Conservation (phyloP, 73 alveolate species). For the Stentor roeselii region DNA sequence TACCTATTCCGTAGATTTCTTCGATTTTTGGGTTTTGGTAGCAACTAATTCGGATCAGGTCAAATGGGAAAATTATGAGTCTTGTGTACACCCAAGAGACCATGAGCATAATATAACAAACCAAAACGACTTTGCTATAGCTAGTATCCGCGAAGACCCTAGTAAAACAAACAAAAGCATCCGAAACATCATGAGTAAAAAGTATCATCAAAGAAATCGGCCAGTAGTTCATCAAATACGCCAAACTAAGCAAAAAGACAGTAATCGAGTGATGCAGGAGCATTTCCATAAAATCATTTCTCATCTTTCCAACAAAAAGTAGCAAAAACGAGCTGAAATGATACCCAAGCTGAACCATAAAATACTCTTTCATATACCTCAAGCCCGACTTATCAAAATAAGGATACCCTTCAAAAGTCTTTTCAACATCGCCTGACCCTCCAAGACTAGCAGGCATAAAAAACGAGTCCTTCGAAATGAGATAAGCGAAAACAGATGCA, state of each 20-base stretch:
- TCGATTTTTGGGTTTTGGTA: slow-evolving; percentile 6
- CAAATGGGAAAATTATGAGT: background rate
- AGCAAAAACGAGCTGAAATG: background rate
- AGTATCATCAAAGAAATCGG: background rate
- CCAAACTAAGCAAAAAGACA: background rate
- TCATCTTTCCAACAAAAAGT: background rate
- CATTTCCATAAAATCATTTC: slow-evolving; percentile 26
- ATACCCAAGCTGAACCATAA: slow-evolving; percentile 23
- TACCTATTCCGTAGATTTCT: slow-evolving; percentile 4
- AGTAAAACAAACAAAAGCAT: background rate
- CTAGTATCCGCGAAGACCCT: slow-evolving; percentile 3
- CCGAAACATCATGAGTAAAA: slow-evolving; percentile 11
- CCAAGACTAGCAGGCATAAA: slow-evolving; percentile 17
- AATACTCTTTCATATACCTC: background rate
- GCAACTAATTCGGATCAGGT: background rate
- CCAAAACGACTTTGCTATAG: background rate
- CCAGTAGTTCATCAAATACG: slow-evolving; percentile 15
- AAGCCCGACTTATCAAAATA: background rate
- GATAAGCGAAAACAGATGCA: slow-evolving; percentile 3
- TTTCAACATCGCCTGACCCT: background rate
- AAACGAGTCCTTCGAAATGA: background rate
- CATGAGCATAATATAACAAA: background rate
- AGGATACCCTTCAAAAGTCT: background rate
- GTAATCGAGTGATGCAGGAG: slow-evolving; percentile 27
- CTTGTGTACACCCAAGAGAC: slow-evolving; percentile 12